Percentiles rank a stretch among this genome's conserved stretches.
Conservation (phyloP, 768 basidiomycete species). For the Suillus ampliporus region DNA sequence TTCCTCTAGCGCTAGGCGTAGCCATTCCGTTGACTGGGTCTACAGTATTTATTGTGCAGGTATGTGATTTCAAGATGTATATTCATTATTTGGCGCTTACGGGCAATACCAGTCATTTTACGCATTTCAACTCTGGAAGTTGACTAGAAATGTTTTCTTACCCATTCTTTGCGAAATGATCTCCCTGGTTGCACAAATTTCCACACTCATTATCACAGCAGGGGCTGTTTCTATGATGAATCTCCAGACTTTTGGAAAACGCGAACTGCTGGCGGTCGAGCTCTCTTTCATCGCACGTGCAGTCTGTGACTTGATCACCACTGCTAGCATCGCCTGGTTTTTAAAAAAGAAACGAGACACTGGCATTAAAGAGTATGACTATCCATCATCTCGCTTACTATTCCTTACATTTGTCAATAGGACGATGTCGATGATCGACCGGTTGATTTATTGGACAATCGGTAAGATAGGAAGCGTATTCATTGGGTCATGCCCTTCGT, state of each 20-base stretch:
- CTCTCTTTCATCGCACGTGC: slow-evolving; percentile 1
- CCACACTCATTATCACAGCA: background rate
- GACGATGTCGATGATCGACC: background rate
- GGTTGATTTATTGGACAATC: background rate
- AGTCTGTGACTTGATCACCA: slow-evolving; percentile 10
- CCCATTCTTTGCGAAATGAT: background rate
- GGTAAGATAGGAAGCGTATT: background rate
- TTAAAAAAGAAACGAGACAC: background rate
- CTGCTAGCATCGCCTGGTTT: slow-evolving; percentile 4
- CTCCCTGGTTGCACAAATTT: background rate
- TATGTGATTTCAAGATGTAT: background rate
- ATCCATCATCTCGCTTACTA: background rate
- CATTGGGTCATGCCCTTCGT: background rate
- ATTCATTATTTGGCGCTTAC: background rate
- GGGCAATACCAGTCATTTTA: slow-evolving; percentile 3
- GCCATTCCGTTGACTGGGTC: background rate
- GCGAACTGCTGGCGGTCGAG: background rate
- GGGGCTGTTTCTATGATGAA: background rate
- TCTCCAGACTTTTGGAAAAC: background rate
- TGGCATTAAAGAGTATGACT: background rate
- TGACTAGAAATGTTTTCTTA: slow-evolving; percentile 3
- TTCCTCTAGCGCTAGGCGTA: slow-evolving; percentile 1
- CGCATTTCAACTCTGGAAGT: slow-evolving; percentile 9
- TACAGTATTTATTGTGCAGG: slow-evolving; percentile 5
- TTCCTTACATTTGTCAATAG: background rate